Conservation (phyloP, 2,329 filamentous ascomycete genomes). For the Lecanicillium sp. region DNA sequence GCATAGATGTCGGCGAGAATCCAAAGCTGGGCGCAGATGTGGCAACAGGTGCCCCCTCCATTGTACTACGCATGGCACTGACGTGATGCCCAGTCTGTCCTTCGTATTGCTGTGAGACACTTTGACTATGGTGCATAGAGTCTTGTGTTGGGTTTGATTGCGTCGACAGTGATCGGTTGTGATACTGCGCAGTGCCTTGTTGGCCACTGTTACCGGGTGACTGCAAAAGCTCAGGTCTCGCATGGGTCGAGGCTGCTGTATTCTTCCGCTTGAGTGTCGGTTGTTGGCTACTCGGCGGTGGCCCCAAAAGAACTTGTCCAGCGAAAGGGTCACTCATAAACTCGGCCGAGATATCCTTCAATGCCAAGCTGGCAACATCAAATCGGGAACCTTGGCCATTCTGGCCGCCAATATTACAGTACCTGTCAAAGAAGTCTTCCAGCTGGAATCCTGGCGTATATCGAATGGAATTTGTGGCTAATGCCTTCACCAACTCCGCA, state of each 20-base stretch:
- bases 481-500: conserved; percentile 66
- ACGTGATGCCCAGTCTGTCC: not conserved
- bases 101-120: not conserved
- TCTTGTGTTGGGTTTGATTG: not conserved
- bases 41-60: conserved; percentile 5
- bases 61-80: conserved; percentile 4
- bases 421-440: conserved; percentile 83
- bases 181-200: conserved; percentile 14
- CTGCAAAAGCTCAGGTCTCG: conserved; percentile 30
- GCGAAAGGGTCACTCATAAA: conserved; percentile 48
- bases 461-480: conserved; percentile 57
- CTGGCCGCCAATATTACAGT: conserved; percentile 48
- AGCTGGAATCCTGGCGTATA: conserved; percentile 76
- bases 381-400: conserved; percentile 57
- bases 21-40: conserved; percentile 22
- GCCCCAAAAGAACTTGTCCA: conserved; percentile 37
- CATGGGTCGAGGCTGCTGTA: conserved; percentile 28
- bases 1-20: conserved; percentile 15
- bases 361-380: conserved; percentile 66
- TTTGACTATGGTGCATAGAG: too few relatives aligned
- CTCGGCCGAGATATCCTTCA: conserved; percentile 59
- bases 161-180: conserved; percentile 2
- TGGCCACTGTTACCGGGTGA: conserved; percentile 20
- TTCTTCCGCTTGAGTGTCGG: conserved; percentile 43
- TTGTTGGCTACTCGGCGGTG: conserved; percentile 28